Evolutionary conservation across 2,329 filamentous ascomycete genomes (phyloP).

Genomic region (Trichoderma semiorbis): DNA sequence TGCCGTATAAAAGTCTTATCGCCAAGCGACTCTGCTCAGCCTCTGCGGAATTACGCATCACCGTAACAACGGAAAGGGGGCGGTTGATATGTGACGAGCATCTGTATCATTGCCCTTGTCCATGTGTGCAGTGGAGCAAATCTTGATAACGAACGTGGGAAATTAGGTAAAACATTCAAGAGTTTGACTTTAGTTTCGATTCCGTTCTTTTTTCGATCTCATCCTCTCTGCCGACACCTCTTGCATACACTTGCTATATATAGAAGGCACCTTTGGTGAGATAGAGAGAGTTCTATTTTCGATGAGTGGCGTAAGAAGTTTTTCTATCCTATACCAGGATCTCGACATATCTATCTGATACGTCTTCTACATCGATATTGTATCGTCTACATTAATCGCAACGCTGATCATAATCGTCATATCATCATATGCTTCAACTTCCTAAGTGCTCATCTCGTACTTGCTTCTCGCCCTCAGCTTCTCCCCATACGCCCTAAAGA

Average conservation of each 20-base stretch:
- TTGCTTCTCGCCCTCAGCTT: constrained; percentile 24
- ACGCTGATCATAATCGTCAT: background rate
- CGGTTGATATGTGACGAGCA: background rate
- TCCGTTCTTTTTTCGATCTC: background rate
- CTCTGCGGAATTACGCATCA: background rate
- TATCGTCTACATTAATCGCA: background rate
- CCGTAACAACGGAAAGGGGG: background rate
- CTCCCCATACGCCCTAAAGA: constrained; percentile 27
- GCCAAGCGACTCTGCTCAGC: background rate
- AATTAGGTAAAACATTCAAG: background rate
- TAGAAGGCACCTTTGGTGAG: background rate
- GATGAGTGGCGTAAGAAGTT: background rate
- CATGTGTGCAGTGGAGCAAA: background rate
- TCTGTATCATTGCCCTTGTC: background rate
- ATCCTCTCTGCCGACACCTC: background rate
- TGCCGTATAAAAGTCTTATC: background rate
- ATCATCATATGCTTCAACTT: background rate
- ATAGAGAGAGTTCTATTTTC: background rate
- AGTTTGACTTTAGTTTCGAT: background rate
- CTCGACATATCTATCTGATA: background rate
- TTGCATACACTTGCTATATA: background rate
- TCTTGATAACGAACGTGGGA: background rate
- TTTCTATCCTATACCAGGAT: background rate
- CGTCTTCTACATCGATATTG: background rate
- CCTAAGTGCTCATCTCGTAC: constrained; percentile 27